Base-by-base conservation (phyloP, 1,284 basidiomycete genomes). In the Heliocybe sulcata region DNA sequence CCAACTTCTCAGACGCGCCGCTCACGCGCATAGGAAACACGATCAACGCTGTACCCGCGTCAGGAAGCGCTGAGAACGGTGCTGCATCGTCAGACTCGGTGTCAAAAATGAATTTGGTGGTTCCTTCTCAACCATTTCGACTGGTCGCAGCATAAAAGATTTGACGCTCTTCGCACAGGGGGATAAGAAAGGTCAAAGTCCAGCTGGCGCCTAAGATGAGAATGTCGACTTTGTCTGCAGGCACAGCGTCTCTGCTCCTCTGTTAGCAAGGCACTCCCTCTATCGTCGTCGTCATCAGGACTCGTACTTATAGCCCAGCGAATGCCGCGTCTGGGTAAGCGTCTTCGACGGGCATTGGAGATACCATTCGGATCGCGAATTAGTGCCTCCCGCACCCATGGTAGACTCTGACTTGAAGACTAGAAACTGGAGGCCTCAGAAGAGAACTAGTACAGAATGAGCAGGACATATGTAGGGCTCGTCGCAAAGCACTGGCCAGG, bases 161-260 rank as follows among this genome's bases (percentile, higher is more conserved):
- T 16, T 67, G 57, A 22, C 69, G 67, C 16, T 69, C 58, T 6
- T 63, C 33, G 63, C 81, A 79, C 16, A 83, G 77, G 0, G 83
- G 79, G 42, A 81, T 72, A 48, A 88, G 72, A 67, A 87, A 88
- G 11, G 72, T 74, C 1, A 76, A 81, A 1, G 82, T 83, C 85
- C 85, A 89, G 35, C 83, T 83, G n/a, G 81, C 79, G 45, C 84
- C 85, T 23, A 89, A 76, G 53, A 86, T 79, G 38, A 87, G 77
- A 35, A 86, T 65, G 55, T 85, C 80, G 51, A 83, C 74, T 27
- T 42, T 42, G 8, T 42, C 38, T 20, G 4, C 4, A 6, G 16
- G 38, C 38, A n/a, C n/a, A 4, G n/a, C 19, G 38, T 9, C 29
- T 31, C 12, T 31, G 29, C 29, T 31, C 6, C 29, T 12, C 6